Base-by-base conservation (phyloP, 2,329 filamentous ascomycete species). In the Sphaceloma murrayae region DNA sequence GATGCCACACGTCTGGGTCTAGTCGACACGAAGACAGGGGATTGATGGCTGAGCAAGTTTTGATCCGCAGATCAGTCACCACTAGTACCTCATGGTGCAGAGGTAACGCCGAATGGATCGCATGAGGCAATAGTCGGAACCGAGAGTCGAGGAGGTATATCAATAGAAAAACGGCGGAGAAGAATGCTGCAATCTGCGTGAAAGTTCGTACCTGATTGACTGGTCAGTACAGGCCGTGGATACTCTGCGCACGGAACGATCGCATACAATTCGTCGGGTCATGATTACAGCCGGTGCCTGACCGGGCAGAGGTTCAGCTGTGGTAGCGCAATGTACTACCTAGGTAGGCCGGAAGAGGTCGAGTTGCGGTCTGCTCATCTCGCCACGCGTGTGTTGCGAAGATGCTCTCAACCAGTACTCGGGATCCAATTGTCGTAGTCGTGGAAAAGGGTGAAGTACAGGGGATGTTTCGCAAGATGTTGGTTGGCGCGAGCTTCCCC, bases 91-190 rank as follows among this genome's bases (percentile, higher is more conserved):
- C 77, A 58, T 93, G 84, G 63, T 94, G 87, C 21, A 62, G 54
- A 18, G 88, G 88, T 56, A 94, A 78, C 62, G 89, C 85, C 61
- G 78, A 82, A 69, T 95, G 88, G 53, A 95, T 82, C 48, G 82
- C 77, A 56, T 80, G 78, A 31, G 88, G 88, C 26, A 95, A 77
- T 48, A 95, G 82, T 53, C 84, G 77, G 68, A 91, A 94, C 60
- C 82, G 85, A 58, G 80, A 84, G 66, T 95, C 88, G 68, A 94
- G 79, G 62, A 94, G 74, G 62, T 89, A 78, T 56, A 89, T 65
- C 55, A 88, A 59, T 53, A 89, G 69, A 53, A 82, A 75, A 54
- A 65, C 56, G 57, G 86, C 68, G 53, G 75, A 60, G 46, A 76
- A 70, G 46, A 86, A 70, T 46, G 77, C 69, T 51, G 74, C 69